These are phyloP conservation scores for Lentinula guzmanii DNA, from an alignment of 768 basidiomycete species.

Conservation along the genomic window DNA sequence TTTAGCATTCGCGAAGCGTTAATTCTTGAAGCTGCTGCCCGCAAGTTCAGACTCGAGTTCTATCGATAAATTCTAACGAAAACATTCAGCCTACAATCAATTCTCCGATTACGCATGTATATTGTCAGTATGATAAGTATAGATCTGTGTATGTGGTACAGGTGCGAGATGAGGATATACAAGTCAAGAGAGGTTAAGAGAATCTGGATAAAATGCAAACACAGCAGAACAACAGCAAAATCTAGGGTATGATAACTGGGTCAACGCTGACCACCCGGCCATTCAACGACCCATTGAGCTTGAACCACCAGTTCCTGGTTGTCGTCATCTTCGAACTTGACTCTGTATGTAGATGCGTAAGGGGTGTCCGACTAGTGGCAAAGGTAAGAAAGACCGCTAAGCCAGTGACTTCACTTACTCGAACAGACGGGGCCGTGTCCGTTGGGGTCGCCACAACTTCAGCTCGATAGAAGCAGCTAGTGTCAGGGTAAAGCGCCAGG, in stretches of 20 bases:
- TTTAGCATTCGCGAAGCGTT: too few relatives aligned
- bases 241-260: not conserved
- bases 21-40: too few relatives aligned
- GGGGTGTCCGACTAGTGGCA: conserved; percentile 15
- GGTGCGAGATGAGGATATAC: not conserved
- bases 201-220: not conserved
- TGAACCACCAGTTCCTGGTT: conserved; percentile 73
- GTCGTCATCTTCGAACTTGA: conserved; percentile 88
- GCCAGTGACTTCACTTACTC: conserved; percentile 19
- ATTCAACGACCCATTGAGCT: conserved; percentile 81
- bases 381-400: not conserved
- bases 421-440: conserved; percentile 28
- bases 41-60: too few relatives aligned
- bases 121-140: not conserved
- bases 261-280: conserved; percentile 38
- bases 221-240: not conserved
- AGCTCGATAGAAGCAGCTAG: conserved; percentile 86
- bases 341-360: conserved; percentile 56
- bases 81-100: not conserved
- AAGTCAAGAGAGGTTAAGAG: not conserved
- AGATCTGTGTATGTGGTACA: not conserved
- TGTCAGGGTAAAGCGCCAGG: conserved; percentile 87
- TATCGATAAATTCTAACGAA: too few relatives aligned
- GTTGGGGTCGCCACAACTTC: conserved; percentile 71
- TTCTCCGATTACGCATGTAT: not conserved